Evolutionary conservation across 2,329 filamentous ascomycete genomes (phyloP).

Genomic region (Aspergillus udagawae): DNA sequence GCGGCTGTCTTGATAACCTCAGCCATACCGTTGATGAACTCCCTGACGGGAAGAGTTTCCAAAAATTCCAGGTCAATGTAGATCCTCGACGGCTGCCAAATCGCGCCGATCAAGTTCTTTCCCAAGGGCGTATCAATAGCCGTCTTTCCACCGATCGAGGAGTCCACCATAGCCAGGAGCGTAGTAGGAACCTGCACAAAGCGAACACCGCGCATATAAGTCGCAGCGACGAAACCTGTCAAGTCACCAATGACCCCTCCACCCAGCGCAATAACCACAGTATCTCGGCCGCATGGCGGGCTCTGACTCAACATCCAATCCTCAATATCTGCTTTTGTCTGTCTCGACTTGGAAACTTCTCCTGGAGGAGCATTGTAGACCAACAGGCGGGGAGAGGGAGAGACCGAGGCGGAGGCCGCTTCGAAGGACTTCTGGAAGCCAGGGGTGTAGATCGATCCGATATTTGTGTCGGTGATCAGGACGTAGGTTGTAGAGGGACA

Average conservation of each 20-base stretch:
- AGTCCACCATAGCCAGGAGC: slow-evolving; percentile 94
- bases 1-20: slow-evolving; percentile 97
- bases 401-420: slow-evolving; percentile 41
- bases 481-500: slow-evolving; percentile 87
- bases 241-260: slow-evolving; percentile 97
- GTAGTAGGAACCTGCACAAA: slow-evolving; percentile 97
- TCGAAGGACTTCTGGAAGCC: slow-evolving; percentile 67
- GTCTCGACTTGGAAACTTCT: slow-evolving; percentile 87
- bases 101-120: slow-evolving; percentile 92
- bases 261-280: slow-evolving; percentile 88
- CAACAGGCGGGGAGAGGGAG: slow-evolving; percentile 64
- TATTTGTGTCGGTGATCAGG: slow-evolving; percentile 93
- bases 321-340: slow-evolving; percentile 92
- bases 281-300: slow-evolving; percentile 83
- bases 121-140: slow-evolving; percentile 94
- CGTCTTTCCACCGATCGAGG: slow-evolving; percentile 96
- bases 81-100: slow-evolving; percentile 92
- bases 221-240: slow-evolving; percentile 95
- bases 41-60: slow-evolving; percentile 80
- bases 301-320: slow-evolving; percentile 92
- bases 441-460: slow-evolving; percentile 76
- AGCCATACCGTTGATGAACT: slow-evolving; percentile 98
- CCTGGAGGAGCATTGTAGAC: slow-evolving; percentile 85
- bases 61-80: slow-evolving; percentile 93
- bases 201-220: slow-evolving; percentile 95